Evolutionary conservation across 176 grass and related monocot genomes (phyloP).

Genomic region (Oryza meyeriana): DNA sequence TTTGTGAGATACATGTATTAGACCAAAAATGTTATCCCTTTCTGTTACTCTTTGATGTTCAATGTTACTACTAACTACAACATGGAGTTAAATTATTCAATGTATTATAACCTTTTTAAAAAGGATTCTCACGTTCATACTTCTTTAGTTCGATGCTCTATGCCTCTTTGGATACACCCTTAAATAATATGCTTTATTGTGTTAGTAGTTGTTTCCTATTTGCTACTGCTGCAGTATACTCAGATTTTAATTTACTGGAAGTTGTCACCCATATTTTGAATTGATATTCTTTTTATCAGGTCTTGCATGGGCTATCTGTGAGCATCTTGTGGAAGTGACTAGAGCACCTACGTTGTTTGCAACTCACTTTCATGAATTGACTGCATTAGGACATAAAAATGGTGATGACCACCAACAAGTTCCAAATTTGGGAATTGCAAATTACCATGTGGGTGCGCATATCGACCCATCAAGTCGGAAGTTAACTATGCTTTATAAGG

Average conservation of each 20-base stretch:
- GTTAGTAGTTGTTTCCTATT: background rate
- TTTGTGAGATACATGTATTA: constrained; percentile 21
- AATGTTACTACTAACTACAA: background rate
- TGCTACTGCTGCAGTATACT: constrained; percentile 15
- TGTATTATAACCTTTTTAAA: background rate
- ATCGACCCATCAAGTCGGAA: constrained; percentile 90
- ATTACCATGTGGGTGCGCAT: constrained; percentile 99
- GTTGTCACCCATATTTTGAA: constrained; percentile 16
- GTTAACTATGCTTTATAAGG: constrained; percentile 99
- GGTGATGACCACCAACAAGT: constrained; percentile 34
- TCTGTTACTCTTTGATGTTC: background rate
- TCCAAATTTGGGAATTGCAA: constrained; percentile 63
- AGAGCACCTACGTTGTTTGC: constrained; percentile 90
- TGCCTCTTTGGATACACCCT: background rate
- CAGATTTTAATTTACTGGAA: constrained; percentile 22
- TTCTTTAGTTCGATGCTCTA: background rate
- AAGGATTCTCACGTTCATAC: background rate
- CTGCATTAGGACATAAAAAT: constrained; percentile 67
- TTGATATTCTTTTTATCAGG: constrained; percentile 46
- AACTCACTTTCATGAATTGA: constrained; percentile 98
- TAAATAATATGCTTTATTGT: constrained; percentile 3
- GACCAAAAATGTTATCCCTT: background rate
- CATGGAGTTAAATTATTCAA: background rate
- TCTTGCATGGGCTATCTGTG: constrained; percentile 97
- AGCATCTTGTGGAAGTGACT: constrained; percentile 93